phyloP scores from a whole-genome alignment of 2,329 filamentous ascomycete genomes.

The Trichoderma arundinaceum region DNA sequence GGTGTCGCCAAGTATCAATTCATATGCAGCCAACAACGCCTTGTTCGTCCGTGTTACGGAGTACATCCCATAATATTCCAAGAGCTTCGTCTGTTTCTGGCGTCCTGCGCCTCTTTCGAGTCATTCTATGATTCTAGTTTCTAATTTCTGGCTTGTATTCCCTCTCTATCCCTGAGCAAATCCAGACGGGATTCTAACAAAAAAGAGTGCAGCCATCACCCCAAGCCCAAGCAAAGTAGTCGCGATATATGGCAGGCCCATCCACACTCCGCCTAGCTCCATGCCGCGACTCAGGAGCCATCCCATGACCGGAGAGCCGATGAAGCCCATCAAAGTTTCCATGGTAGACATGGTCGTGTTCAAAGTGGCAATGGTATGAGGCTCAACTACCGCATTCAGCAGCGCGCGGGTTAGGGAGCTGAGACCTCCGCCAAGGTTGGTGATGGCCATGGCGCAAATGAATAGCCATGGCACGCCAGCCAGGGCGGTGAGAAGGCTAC shows the following conservation, averaged over 20 bases:
- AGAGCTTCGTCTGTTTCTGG: neutral
- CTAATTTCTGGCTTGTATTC: neutral
- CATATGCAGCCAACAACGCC: constrained; percentile 10
- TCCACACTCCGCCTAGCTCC: constrained; percentile 52
- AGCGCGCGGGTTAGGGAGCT: constrained; percentile 53
- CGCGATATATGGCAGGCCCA: constrained; percentile 56
- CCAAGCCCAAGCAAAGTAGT: constrained; percentile 44
- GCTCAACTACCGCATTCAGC: constrained; percentile 59
- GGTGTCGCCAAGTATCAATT: neutral
- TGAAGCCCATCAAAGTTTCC: constrained; percentile 55
- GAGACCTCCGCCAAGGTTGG: constrained; percentile 54
- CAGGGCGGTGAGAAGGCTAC: constrained; percentile 47
- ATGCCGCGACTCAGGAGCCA: constrained; percentile 54
- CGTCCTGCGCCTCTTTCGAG: constrained; percentile 8
- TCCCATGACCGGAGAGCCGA: constrained; percentile 54
- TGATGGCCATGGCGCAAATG: constrained; percentile 50
- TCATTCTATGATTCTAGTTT: neutral
- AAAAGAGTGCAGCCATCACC: constrained; percentile 42
- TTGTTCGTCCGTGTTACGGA: neutral
- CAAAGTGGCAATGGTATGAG: constrained; percentile 58
- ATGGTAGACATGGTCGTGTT: constrained; percentile 59
- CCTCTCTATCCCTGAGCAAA: constrained; percentile 29
- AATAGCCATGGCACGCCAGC: constrained; percentile 46
- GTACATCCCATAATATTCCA: no score
- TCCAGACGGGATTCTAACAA: constrained; percentile 38